Evolutionary conservation across 441 rosid species (phyloP), one percentile per base, ranked within the genome.

Genomic region (Rhodomyrtus psidioides): DNA sequence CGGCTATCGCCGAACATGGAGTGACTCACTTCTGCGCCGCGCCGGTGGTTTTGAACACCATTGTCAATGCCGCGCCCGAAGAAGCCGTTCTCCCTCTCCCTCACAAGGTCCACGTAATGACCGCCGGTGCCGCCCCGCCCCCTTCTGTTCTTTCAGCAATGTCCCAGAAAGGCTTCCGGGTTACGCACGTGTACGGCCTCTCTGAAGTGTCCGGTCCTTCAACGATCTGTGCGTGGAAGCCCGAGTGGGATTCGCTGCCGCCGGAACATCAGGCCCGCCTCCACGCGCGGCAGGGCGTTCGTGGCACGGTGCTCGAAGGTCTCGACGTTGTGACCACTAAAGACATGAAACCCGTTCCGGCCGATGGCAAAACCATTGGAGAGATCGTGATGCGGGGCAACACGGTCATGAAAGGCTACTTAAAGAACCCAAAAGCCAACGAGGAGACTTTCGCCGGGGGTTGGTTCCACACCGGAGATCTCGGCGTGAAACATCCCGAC

Each of bases 181-280:
- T 95, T 55, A 90, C 96, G 55, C 98, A 96, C 92, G 91, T 94
- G 5, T 96, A 95, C 55, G 99, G 99, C 56, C 98, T 95, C 86
- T 93, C 99, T 0, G 98, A 97, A 92, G 94, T 95, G 54, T 94
- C 91, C 44, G 99, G 99, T n/a, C 97, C 99, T 49, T 93, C 96
- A 82, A 94, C 98, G 0, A 88, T 96, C 49, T 95, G 98, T 76
- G 94, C 95, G 6, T 94, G 98, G 99, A 95, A 96, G 86, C 98
- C 98, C 2, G 95, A 93, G 89, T 95, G 98, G 99, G 95, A 97
- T 54, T 93, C 94, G 12, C 87, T 93, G 82, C 92, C 98, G 56
- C 93, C 91, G 26, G 93, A 93, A 85, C 84, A 82, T 46, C 98
- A 94, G 89, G 98, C 97, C 26, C 95, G 96, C 74, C 93, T 97